These are phyloP conservation scores for Aschersonia sp. DNA, from an alignment of 2,329 filamentous ascomycete genomes.

Conservation along the genomic window DNA sequence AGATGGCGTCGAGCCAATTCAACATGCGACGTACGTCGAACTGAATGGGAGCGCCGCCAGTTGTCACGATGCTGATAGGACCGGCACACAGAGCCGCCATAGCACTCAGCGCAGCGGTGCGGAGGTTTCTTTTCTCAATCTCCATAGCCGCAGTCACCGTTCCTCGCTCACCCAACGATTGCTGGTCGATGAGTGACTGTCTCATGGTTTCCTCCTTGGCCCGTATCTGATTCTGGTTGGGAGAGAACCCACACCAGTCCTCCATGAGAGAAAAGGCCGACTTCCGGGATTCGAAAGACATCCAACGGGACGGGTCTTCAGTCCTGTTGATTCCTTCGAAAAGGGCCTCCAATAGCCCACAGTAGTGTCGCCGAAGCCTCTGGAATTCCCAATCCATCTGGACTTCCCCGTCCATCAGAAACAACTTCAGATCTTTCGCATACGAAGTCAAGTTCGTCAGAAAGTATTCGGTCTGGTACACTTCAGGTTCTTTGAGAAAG, in stretches of 20 bases:
- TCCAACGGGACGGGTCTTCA: constrained; percentile 78
- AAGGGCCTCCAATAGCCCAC: constrained; percentile 80
- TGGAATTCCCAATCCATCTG: constrained; percentile 93
- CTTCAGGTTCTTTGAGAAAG: constrained; percentile 64
- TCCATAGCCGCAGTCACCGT: constrained; percentile 83
- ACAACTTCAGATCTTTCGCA: constrained; percentile 82
- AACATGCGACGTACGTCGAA: constrained; percentile 91
- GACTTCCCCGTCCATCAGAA: constrained; percentile 86
- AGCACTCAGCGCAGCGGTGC: constrained; percentile 79
- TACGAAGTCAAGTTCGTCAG: constrained; percentile 79
- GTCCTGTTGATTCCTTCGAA: constrained; percentile 85
- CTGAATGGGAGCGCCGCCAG: constrained; percentile 73
- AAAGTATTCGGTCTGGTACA: constrained; percentile 81
- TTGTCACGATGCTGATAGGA: constrained; percentile 74
- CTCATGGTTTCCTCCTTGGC: constrained; percentile 78
- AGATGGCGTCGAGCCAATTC: constrained; percentile 89
- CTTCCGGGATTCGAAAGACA: constrained; percentile 92
- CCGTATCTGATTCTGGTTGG: constrained; percentile 71
- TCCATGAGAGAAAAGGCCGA: constrained; percentile 96
- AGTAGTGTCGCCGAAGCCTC: constrained; percentile 82
- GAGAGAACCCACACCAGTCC: constrained; percentile 96
- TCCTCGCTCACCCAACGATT: constrained; percentile 59
- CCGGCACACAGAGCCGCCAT: constrained; percentile 88
- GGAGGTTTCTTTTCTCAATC: constrained; percentile 87
- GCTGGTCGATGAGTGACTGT: constrained; percentile 68